Conservation (phyloP, 306 rosid genomes). For the Casuarina glauca region DNA sequence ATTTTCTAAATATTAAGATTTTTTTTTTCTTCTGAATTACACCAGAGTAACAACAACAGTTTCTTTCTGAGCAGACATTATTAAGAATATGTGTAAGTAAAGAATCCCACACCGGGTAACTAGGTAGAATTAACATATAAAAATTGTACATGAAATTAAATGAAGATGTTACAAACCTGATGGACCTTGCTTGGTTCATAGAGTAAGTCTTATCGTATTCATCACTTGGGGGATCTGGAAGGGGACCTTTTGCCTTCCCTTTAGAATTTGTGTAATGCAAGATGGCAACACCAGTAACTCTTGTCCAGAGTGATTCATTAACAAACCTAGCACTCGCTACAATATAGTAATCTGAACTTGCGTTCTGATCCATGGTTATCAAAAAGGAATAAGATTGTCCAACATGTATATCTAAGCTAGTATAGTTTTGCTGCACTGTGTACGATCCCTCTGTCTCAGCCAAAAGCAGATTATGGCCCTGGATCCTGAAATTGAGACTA, state of each 20-base stretch:
- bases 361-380: constrained; percentile 84
- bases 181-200: constrained; percentile 98
- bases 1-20: neutral
- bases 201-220: constrained; percentile 90
- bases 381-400: constrained; percentile 97
- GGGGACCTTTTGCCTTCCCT: constrained; percentile 92
- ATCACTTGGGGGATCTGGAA: constrained; percentile 74
- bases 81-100: neutral
- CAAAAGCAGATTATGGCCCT: constrained; percentile 85
- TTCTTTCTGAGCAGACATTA: neutral
- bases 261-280: constrained; percentile 85
- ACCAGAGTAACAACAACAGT: neutral
- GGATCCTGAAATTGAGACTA: constrained; percentile 92
- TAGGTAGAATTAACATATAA: neutral
- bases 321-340: constrained; percentile 96
- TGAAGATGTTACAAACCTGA: constrained; percentile 56
- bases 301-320: constrained; percentile 75
- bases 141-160: neutral
- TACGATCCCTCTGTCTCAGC: constrained; percentile 94
- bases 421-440: constrained; percentile 90
- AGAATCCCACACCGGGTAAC: neutral
- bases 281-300: constrained; percentile 91
- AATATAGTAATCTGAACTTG: constrained; percentile 89
- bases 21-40: neutral
- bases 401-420: constrained; percentile 91